phyloP scores from a whole-genome alignment of 2,329 filamentous ascomycete genomes.

The Sarocladium kiliense region DNA sequence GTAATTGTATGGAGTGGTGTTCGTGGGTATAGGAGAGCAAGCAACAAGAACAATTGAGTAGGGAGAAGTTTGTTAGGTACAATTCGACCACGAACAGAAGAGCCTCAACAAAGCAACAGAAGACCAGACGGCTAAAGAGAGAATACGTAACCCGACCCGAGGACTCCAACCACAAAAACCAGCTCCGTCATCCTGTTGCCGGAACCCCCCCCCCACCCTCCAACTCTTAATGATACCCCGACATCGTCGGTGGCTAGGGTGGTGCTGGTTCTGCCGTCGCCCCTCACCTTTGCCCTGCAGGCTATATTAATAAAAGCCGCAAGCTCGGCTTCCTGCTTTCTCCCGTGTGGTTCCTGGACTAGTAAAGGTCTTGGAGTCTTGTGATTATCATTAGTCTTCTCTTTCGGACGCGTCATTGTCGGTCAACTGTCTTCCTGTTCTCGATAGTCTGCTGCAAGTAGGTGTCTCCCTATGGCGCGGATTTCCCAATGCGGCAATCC shows the following conservation, averaged over 20 bases:
- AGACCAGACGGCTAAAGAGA: not conserved
- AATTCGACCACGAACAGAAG: not conserved
- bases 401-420: not conserved
- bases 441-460: not conserved
- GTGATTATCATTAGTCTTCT: not conserved
- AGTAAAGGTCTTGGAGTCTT: not conserved
- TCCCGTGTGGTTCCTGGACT: not conserved
- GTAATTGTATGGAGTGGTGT: not conserved
- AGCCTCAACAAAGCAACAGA: not conserved
- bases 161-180: not conserved
- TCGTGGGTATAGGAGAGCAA: slow-evolving; percentile 10
- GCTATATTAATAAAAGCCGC: not conserved
- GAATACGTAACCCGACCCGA: not conserved
- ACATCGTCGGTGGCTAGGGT: not conserved
- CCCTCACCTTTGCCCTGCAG: not conserved
- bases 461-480: not conserved
- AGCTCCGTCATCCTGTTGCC: not conserved
- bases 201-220: not conserved
- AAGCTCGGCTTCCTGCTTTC: not conserved
- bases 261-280: no score
- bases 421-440: not conserved
- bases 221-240: not conserved
- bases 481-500: slow-evolving; percentile 9
- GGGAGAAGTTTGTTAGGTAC: not conserved
- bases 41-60: not conserved